phyloP scores from a whole-genome alignment of 2,329 filamentous ascomycete genomes.

The Leptosphaerulina australis region DNA sequence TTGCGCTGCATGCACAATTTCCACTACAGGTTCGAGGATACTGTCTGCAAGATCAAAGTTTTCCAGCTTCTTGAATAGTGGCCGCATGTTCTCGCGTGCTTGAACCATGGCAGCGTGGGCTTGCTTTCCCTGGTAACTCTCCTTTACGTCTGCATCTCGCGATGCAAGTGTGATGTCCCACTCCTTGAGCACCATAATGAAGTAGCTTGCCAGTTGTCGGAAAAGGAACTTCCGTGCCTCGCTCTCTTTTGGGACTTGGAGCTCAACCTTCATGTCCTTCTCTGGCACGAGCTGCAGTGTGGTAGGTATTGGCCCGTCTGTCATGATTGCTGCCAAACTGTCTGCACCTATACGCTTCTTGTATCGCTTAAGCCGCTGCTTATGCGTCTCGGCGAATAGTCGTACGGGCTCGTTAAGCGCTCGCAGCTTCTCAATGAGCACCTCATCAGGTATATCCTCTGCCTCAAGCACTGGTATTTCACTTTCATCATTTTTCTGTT shows the following conservation, averaged over 20 bases:
- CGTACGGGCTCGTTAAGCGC: conserved; percentile 72
- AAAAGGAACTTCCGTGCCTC: conserved; percentile 74
- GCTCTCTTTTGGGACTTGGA: conserved; percentile 66
- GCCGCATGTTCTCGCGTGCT: conserved; percentile 84
- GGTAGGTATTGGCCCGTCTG: conserved; percentile 83
- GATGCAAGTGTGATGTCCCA: conserved; percentile 79
- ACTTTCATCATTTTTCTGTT: conserved; percentile 55
- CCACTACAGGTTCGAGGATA: conserved; percentile 80
- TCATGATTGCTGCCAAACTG: conserved; percentile 57
- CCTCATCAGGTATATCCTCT: conserved; percentile 73
- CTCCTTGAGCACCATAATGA: conserved; percentile 90
- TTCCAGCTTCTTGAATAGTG: conserved; percentile 89
- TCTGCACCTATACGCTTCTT: conserved; percentile 62
- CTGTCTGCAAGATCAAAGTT: conserved; percentile 77
- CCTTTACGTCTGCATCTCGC: conserved; percentile 63
- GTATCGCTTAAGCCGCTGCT: conserved; percentile 72
- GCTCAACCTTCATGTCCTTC: conserved; percentile 81
- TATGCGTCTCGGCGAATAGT: conserved; percentile 83
- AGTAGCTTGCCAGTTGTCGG: conserved; percentile 90
- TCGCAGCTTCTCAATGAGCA: conserved; percentile 71
- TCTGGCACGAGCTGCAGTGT: conserved; percentile 79
- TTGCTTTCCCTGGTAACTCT: conserved; percentile 78
- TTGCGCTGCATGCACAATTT: conserved; percentile 91
- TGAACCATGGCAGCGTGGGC: conserved; percentile 86
- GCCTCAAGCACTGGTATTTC: conserved; percentile 50